Base-by-base conservation (phyloP, 2,329 filamentous ascomycete genomes). In the Cladobotryum mycophilum region DNA sequence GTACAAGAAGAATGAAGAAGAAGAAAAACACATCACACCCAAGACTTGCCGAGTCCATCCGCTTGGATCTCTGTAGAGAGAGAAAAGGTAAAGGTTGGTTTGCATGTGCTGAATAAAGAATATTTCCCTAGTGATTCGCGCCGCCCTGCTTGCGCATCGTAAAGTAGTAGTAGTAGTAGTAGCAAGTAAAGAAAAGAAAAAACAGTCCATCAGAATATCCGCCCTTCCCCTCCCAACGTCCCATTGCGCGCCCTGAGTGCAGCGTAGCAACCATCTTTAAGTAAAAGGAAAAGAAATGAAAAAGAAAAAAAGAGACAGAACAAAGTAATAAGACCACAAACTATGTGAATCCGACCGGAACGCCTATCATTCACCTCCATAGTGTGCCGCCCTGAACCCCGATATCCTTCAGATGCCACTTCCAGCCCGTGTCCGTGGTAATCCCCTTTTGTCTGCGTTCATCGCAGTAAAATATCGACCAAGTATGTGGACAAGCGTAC, bases 311-410 rank as follows among this genome's bases (percentile, higher is more conserved):
- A 37, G 54, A 52, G 44, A 49, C 50, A 53, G 49, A 49, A 17
- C 48, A 44, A 46, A 46, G 41, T 46, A 56, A 41, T 47, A 48
- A 44, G 36, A 47, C 17, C 47, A 56, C 46, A 47, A 51, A 59
- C 61, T 55, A 56, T 61, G 55, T 53, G 46, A 41, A 43, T 18
- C 42, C 47, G 41, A 49, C 51, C 51, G 47, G 42, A 53, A 53
- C 59, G 62, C 55, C 58, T 51, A 30, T 56, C 60, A 53, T 62
- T 42, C 41, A 50, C 47, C 44, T 42, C 47, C 47, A 18, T 42
- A 44, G 43, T 49, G 43, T 49, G 37, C 51, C 51, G 49, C 51
- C 51, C 45, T 53, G 38, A 50, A 47, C 44, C 47, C 51, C 47
- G 4, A 20, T 46, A 45, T 50, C 47, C 47, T 41, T 49, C 51